phyloP scores from a whole-genome alignment of 73 alveolate species.

The Blepharisma japonicum region DNA sequence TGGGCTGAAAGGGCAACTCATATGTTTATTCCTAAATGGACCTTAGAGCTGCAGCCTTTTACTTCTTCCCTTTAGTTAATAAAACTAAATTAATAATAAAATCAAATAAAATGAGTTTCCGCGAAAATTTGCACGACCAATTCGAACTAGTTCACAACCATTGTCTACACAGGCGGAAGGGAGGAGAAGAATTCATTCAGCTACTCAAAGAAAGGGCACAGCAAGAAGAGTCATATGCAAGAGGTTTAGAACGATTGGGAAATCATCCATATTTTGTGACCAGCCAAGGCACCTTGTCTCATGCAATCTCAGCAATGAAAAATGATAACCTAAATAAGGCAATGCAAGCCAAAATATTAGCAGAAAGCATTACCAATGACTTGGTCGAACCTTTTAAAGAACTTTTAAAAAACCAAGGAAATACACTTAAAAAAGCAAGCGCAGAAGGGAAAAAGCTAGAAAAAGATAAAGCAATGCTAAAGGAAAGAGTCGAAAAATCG shows the following conservation, averaged over 20 bases:
- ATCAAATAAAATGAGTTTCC: conserved; percentile 16
- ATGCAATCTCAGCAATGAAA: conserved; percentile 27
- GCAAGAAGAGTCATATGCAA: conserved; percentile 28
- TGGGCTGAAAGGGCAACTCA: background rate
- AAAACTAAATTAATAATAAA: too few species aligned
- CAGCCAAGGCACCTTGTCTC: conserved; percentile 23
- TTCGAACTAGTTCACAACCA: conserved; percentile 25
- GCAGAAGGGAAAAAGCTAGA: conserved; percentile 23
- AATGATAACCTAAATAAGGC: conserved; percentile 28
- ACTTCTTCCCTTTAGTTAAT: too few species aligned
- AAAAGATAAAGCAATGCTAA: background rate
- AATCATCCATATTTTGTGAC: background rate
- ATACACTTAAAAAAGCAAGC: background rate
- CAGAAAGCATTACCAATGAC: conserved; percentile 25
- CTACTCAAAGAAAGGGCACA: conserved; percentile 22
- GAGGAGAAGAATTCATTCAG: background rate
- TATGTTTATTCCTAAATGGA: conserved; percentile 15
- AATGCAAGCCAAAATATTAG: conserved; percentile 3
- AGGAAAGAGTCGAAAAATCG: background rate
- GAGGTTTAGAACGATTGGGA: conserved; percentile 6
- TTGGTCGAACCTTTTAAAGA: conserved; percentile 24
- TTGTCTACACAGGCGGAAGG: conserved; percentile 23
- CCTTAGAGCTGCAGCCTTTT: too few species aligned
- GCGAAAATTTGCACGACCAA: conserved; percentile 22
- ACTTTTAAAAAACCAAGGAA: conserved; percentile 22